Base-by-base conservation (phyloP, 495 filamentous ascomycete genomes). In the Penicillium chermesinum region DNA sequence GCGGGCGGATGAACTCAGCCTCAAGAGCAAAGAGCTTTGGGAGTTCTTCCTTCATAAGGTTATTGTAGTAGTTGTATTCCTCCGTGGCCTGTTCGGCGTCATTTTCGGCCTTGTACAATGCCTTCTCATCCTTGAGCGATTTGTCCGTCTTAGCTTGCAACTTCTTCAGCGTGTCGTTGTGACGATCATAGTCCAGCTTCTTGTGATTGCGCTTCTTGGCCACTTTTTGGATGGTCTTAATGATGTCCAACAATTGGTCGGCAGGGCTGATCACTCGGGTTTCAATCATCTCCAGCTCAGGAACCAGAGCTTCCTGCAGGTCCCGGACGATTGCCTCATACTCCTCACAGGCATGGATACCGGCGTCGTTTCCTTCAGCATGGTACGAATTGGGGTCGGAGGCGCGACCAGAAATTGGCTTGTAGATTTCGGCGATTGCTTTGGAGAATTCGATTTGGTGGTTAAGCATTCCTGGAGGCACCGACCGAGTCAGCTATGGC, bases 381-480 rank as follows among this genome's bases (percentile, higher is more conserved):
- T 84, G 73, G 46, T 87, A 80, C 14, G 86, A 86, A 51, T 90
- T 87, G 21, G 93, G 94, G 71, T 97, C 93, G 30, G 91, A 96
- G 61, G 95, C 78, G 50, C 91, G 87, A 15, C 93, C 93, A 50
- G 90, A 96, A 54, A 99, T 97, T 40, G 93, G 93, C 62, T 95
- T 96, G 75, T 99, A 99, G 54, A 99, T 85, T 69, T 99, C 94
- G 38, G 85, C 84, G 70, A 93, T 86, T 27, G 89, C 88, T 72
- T 95, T 84, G 55, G 91, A 94, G 75, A 99, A 99, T 67, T 94
- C 94, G 75, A 97, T 96, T 69, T 99, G 93, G 71, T 96, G 89
- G 67, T 74, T 83, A 55, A 99, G 74, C 93, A 99, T 99, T 73
- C 89, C 83, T 87, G 49, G 13, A 8, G 3, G 21, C 19, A 13